Evolutionary conservation across 2,329 filamentous ascomycete species (phyloP).

Genomic region (Calonectria henricotiae): DNA sequence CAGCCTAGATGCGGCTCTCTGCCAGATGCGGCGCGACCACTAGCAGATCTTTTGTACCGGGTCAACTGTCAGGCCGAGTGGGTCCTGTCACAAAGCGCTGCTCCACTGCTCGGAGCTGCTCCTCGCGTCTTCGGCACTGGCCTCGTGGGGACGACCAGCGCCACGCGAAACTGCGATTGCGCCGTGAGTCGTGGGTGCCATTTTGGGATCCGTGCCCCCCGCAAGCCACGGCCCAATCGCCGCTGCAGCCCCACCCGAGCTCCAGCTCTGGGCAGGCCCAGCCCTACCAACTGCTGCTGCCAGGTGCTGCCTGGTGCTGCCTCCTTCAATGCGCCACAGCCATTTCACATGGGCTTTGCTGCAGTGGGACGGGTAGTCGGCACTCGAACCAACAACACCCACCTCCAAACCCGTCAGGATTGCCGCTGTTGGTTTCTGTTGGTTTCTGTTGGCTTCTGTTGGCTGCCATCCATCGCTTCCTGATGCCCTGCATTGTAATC

Average conservation of each 20-base stretch:
- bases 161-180: constrained; percentile 8
- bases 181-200: constrained; percentile 1
- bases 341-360: neutral
- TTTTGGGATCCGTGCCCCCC: constrained; percentile 1
- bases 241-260: neutral
- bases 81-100: constrained; percentile 1
- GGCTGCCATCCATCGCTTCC: constrained; percentile 3
- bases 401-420: constrained; percentile 9
- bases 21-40: neutral
- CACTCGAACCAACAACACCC: neutral
- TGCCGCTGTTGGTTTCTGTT: neutral
- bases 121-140: constrained; percentile 21
- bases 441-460: neutral
- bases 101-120: neutral
- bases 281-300: neutral
- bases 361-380: constrained; percentile 16
- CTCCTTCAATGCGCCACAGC: neutral
- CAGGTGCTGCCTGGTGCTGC: neutral
- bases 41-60: constrained; percentile 27
- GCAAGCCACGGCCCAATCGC: neutral
- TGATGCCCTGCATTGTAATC: neutral
- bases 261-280: constrained; percentile 1
- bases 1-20: neutral
- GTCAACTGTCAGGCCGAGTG: constrained; percentile 17
- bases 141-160: constrained; percentile 2